Conservation (phyloP, 192 early-diverging fungal genomes). For the Mortierella claussenii region DNA sequence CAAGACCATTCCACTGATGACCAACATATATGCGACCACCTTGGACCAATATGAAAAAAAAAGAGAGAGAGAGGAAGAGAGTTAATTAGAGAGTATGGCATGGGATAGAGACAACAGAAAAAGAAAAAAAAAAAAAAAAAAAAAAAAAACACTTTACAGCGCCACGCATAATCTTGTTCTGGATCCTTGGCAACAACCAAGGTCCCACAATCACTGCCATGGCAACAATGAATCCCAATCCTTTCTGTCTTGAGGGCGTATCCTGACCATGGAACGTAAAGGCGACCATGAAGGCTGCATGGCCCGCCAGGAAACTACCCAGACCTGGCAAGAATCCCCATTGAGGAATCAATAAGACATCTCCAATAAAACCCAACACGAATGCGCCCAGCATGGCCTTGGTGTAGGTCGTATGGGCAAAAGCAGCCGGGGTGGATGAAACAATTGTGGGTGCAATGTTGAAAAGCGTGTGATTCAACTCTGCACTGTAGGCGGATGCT, state of each 20-base stretch:
- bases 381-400: conserved; percentile 43
- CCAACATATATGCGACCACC: conserved; percentile 42
- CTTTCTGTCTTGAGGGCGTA: conserved; percentile 5
- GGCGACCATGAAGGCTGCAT: conserved; percentile 47
- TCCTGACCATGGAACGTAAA: conserved; percentile 52
- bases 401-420: conserved; percentile 28
- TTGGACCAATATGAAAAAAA: background rate
- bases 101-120: background rate
- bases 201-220: conserved; percentile 34
- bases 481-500: background rate
- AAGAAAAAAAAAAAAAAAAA: background rate
- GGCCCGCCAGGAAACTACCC: conserved; percentile 37
- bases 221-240: conserved; percentile 19
- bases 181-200: conserved; percentile 52
- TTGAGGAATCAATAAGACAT: conserved; percentile 36
- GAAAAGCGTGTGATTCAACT: conserved; percentile 23
- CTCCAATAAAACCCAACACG: conserved; percentile 31
- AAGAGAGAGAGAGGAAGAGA: background rate
- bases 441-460: conserved; percentile 19
- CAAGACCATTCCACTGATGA: conserved; percentile 44
- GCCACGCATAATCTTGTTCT: conserved; percentile 45
- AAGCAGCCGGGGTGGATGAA: background rate
- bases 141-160: conserved; percentile 27
- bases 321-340: conserved; percentile 42
- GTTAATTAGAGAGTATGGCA: background rate